Conservation (phyloP, 116 monocot species). For the Thalassia testudinum region DNA sequence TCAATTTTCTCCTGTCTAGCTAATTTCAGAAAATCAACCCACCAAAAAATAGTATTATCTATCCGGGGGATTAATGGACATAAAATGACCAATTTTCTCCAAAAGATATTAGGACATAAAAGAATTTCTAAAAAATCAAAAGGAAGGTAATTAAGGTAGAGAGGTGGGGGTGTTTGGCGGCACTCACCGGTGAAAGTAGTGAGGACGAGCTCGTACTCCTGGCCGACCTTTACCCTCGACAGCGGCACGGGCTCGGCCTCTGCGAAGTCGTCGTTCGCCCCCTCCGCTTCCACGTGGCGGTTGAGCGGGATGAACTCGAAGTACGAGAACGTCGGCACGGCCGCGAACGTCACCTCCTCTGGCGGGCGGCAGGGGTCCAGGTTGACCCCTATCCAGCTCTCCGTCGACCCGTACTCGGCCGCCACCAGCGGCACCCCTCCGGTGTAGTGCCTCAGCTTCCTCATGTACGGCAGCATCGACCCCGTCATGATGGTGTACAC, state of each 20-base stretch:
- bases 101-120: no score
- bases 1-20: no score
- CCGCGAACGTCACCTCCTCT: constrained; percentile 27
- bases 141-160: no score
- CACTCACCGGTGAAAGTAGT: constrained; percentile 53
- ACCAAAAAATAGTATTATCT: no score
- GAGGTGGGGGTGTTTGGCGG: no score
- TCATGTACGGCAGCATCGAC: constrained; percentile 48
- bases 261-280: constrained; percentile 11
- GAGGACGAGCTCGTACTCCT: constrained; percentile 57
- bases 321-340: constrained; percentile 44
- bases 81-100: no score
- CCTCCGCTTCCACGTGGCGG: background rate
- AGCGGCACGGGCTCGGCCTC: constrained; percentile 30
- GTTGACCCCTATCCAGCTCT: constrained; percentile 64
- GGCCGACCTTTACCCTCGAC: constrained; percentile 17
- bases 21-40: no score
- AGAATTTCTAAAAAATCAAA: no score
- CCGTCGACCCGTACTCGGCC: constrained; percentile 53
- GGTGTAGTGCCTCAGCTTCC: constrained; percentile 50
- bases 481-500: constrained; percentile 53
- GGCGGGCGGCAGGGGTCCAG: constrained; percentile 27
- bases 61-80: no score
- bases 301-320: constrained; percentile 66
- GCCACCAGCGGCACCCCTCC: constrained; percentile 28